Base-by-base conservation (phyloP, 2,329 filamentous ascomycete species). In the Xylariaceae sp. region DNA sequence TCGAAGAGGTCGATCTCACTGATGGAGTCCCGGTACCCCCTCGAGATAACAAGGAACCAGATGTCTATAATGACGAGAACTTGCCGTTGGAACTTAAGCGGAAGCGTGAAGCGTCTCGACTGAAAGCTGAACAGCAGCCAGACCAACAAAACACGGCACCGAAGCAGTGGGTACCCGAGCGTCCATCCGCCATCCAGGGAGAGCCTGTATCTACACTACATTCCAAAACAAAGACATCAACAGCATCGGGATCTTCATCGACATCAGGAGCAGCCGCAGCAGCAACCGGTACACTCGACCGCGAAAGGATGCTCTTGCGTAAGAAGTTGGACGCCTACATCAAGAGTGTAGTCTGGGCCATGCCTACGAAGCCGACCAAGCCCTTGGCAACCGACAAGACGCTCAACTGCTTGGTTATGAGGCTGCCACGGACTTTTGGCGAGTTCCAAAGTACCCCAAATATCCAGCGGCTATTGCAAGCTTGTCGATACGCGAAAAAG, bases 241-340 rank as follows among this genome's bases (percentile, higher is more conserved):
- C 49, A n/a, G 3, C 49, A n/a, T 4, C 23, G 10, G 3, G 23
- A n/a, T 4, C 23, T 9, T 34, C 30, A 5, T 7, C 49, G 11
- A 3, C 49, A 13, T 50, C 18, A 13, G 17, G 48, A 9, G 7
- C 37, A 7, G 48, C 53, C 10, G 2, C 11, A n/a, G 15, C 23
- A 34, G 11, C 47, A 15, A 15, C 13, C n/a, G 30, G 13, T 4
- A 9, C 2, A 39, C 8, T 34, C 2, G 39, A 34, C 5, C 17
- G 4, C 18, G 59, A 48, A n/a, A 53, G 17, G 9, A 50, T 34
- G 23, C 42, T 58, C 4, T 37, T 62, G 8, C 57, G 54, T 15
- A 62, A 57, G 11, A 63, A 62, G 47, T 23, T 63, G 4, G 52
- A 59, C 11, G 62, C 62, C 3, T 63, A 63, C 18, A 18, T 56